Evolutionary conservation across 2,329 filamentous ascomycete species (phyloP).

Genomic region (Cyclaneusma minus): DNA sequence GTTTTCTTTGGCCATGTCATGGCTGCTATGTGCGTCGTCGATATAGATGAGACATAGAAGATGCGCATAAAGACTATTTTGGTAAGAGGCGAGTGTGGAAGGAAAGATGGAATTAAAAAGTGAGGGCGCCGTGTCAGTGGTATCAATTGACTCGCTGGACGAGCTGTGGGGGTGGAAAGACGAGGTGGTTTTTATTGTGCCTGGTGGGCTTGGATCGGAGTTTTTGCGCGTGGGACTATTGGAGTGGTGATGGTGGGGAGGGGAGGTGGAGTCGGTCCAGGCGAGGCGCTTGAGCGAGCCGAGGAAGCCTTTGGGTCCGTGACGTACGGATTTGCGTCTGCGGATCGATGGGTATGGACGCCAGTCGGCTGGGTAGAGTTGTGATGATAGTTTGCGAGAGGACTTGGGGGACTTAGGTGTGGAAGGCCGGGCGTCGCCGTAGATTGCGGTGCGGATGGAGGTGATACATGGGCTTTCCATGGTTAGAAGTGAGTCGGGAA

Average conservation of each 20-base stretch:
- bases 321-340: background rate
- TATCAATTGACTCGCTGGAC: background rate
- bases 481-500: background rate
- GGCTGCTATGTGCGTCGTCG: constrained; percentile 4
- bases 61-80: constrained; percentile 12
- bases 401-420: background rate
- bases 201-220: background rate
- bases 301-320: background rate
- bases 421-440: background rate
- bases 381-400: background rate
- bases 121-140: background rate
- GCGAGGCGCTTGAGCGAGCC: background rate
- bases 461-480: background rate
- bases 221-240: constrained; percentile 5
- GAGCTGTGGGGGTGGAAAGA: background rate
- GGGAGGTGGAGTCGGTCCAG: background rate
- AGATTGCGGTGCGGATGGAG: background rate
- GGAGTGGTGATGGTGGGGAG: constrained; percentile 8
- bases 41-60: constrained; percentile 13
- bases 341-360: too few relatives aligned
- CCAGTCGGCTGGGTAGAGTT: background rate
- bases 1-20: constrained; percentile 3
- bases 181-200: background rate
- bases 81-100: background rate
- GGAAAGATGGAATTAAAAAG: background rate